Conservation (phyloP, 148 eudicot species). For the Bassia scoparia region DNA sequence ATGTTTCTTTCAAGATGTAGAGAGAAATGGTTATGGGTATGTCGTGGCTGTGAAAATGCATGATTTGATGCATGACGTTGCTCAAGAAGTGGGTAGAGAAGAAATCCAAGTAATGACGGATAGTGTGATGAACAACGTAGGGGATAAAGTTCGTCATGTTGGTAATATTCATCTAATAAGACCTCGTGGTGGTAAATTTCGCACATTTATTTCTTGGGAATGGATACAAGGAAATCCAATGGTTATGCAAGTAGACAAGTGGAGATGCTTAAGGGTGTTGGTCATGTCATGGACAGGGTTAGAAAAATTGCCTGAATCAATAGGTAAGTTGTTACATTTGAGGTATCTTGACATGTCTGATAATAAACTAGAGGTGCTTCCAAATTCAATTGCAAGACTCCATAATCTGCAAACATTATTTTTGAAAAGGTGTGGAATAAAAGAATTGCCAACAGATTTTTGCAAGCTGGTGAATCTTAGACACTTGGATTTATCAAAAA, state of each 20-base stretch:
- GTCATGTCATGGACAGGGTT: conserved; percentile 16
- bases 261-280: conserved; percentile 30
- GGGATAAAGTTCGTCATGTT: neutral
- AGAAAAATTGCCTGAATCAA: too few relatives aligned
- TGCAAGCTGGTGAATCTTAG: too few relatives aligned
- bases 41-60: conserved; percentile 21
- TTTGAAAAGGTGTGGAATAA: neutral
- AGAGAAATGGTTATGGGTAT: neutral
- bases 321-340: too few relatives aligned
- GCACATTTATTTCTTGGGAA: neutral
- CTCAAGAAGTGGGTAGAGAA: neutral
- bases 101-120: neutral
- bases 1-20: conserved; percentile 25
- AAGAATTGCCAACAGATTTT: conserved; percentile 11
- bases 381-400: conserved; percentile 16
- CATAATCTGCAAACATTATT: conserved; percentile 23
- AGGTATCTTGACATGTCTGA: too few relatives aligned
- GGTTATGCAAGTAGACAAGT: neutral
- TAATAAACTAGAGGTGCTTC: too few relatives aligned
- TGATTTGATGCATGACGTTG: conserved; percentile 22
- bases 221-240: too few relatives aligned
- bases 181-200: neutral
- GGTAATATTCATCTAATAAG: neutral
- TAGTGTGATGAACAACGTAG: neutral
- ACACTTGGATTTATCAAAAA: too few relatives aligned